phyloP scores from a whole-genome alignment of 805 yeast genomes.

The Candida pseudoglaebosa region DNA sequence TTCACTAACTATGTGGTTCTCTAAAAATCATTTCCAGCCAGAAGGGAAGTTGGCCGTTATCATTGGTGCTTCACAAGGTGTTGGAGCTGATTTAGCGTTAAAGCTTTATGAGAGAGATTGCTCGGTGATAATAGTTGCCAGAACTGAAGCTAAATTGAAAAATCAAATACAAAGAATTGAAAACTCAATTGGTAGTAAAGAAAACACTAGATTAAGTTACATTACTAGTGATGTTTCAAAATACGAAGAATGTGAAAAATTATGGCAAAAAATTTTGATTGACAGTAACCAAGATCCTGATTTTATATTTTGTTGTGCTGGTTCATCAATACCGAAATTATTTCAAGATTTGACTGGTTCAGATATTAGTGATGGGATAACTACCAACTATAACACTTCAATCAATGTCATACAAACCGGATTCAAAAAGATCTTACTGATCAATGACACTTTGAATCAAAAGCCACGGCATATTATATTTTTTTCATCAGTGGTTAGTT shows the following conservation, averaged over 20 bases:
- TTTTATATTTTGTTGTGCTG: constrained; percentile 81
- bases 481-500: constrained; percentile 72
- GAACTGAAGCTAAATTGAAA: constrained; percentile 60
- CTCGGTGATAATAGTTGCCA: constrained; percentile 68
- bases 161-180: constrained; percentile 45
- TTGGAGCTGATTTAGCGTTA: constrained; percentile 76
- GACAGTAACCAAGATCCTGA: constrained; percentile 51
- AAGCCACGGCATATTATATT: constrained; percentile 55
- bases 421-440: constrained; percentile 34
- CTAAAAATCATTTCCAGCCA: constrained; percentile 23
- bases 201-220: constrained; percentile 29
- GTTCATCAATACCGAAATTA: constrained; percentile 75
- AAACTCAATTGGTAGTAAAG: constrained; percentile 17
- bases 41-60: constrained; percentile 59
- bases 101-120: constrained; percentile 53
- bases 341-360: constrained; percentile 60
- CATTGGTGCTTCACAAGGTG: constrained; percentile 95
- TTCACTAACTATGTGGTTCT: constrained; percentile 28
- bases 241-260: constrained; percentile 45
- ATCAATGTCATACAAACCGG: constrained; percentile 66
- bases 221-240: constrained; percentile 62
- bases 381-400: constrained; percentile 70
- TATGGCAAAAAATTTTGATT: constrained; percentile 33
- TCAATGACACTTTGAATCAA: constrained; percentile 7
- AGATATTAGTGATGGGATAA: constrained; percentile 60